These are phyloP conservation scores for Cynara cardunculus DNA, from an alignment of 129 eudicot genomes.

Conservation along the genomic window DNA sequence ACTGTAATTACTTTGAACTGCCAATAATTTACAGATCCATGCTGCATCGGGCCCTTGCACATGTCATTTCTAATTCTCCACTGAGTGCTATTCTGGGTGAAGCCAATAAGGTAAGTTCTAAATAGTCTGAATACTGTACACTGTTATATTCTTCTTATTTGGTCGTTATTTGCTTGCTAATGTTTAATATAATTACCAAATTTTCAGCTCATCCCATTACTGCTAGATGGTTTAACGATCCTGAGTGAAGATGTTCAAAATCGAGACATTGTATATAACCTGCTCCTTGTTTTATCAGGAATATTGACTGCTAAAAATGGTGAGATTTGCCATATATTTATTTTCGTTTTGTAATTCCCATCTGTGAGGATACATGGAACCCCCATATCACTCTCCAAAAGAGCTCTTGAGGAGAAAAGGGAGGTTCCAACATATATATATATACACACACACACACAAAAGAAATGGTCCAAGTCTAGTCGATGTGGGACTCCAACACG, in stretches of 20 bases:
- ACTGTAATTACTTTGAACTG: background rate
- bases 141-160: background rate
- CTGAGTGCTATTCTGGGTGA: slow-evolving; percentile 65
- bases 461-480: too few species aligned
- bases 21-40: slow-evolving; percentile 51
- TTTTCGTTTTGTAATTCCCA: background rate
- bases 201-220: slow-evolving; percentile 69
- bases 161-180: background rate
- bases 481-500: too few species aligned
- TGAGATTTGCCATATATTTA: slow-evolving; percentile 24
- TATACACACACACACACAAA: too few species aligned
- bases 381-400: too few species aligned
- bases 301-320: slow-evolving; percentile 71
- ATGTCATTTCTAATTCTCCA: slow-evolving; percentile 72
- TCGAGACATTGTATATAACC: slow-evolving; percentile 62
- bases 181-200: background rate
- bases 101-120: slow-evolving; percentile 56
- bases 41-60: slow-evolving; percentile 76
- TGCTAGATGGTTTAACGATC: slow-evolving; percentile 56
- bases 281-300: slow-evolving; percentile 77
- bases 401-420: too few species aligned
- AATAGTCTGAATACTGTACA: background rate
- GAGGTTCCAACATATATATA: too few species aligned
- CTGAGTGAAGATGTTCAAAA: slow-evolving; percentile 59
- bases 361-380: too few species aligned